These are phyloP conservation scores for Agrocybe pediades DNA, from an alignment of 768 basidiomycete genomes.

Conservation along the genomic window DNA sequence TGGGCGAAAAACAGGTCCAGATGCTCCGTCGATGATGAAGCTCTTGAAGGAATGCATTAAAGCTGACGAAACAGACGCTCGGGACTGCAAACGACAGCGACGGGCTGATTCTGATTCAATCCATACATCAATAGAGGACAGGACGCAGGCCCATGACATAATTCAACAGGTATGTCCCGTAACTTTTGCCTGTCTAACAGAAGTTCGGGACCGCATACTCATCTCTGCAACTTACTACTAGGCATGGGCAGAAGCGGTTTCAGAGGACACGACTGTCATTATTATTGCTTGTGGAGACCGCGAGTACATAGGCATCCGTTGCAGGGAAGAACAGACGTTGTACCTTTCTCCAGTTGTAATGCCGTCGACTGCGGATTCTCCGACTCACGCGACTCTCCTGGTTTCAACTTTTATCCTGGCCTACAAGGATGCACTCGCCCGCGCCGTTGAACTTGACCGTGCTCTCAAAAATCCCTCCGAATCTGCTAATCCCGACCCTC, in stretches of 20 bases:
- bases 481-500: too few relatives aligned
- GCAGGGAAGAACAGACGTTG: background rate
- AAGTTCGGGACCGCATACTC: background rate
- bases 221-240: background rate
- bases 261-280: background rate
- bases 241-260: background rate
- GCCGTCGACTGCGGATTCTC: background rate
- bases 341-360: slow-evolving; percentile 2
- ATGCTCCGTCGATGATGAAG: background rate
- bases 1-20: slow-evolving; percentile 1
- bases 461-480: too few relatives aligned
- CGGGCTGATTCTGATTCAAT: too few relatives aligned
- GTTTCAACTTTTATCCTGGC: background rate
- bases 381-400: background rate
- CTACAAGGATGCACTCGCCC: background rate
- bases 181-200: background rate
- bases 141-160: too few relatives aligned
- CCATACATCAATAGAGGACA: too few relatives aligned
- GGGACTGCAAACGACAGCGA: too few relatives aligned
- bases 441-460: background rate
- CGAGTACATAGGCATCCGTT: background rate
- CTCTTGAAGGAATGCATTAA: background rate
- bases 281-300: background rate
- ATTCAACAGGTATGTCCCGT: too few relatives aligned
- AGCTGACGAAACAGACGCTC: too few relatives aligned